A percentile compares a stretch with the other conserved stretches of the same genome.
These are phyloP conservation scores for Schizopora paradoxa DNA, from an alignment of 1,284 basidiomycete species.

Conservation along the genomic window DNA sequence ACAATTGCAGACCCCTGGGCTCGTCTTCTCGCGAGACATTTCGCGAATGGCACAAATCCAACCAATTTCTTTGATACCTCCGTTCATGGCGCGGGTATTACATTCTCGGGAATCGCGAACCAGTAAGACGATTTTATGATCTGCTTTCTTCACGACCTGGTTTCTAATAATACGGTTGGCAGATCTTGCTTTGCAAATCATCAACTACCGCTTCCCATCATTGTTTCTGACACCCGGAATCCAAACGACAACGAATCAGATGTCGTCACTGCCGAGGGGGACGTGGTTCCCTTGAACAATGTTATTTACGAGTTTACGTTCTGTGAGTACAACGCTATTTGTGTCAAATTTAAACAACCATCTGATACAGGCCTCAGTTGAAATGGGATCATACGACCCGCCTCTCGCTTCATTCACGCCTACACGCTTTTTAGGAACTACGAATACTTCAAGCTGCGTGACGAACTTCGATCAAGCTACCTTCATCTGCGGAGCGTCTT, in stretches of 20 bases:
- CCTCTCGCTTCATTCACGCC: constrained; percentile 39
- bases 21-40: constrained; percentile 34
- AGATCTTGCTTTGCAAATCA: constrained; percentile 31
- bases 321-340: constrained; percentile 29
- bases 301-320: constrained; percentile 41
- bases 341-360: background rate
- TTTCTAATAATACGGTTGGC: background rate
- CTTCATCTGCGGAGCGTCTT: constrained; percentile 38
- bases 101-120: constrained; percentile 31
- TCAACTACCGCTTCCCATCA: constrained; percentile 35
- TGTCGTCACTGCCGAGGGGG: constrained; percentile 16
- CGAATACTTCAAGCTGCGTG: constrained; percentile 37
- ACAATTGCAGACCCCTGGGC: constrained; percentile 34
- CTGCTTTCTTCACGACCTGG: background rate
- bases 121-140: constrained; percentile 26
- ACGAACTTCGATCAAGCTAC: constrained; percentile 45
- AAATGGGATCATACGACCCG: constrained; percentile 43
- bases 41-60: constrained; percentile 33
- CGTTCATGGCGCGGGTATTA: constrained; percentile 31
- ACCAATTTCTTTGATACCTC: constrained; percentile 29
- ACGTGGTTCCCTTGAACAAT: constrained; percentile 32
- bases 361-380: constrained; percentile 26
- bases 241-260: constrained; percentile 26
- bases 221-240: constrained; percentile 26
- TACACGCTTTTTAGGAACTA: constrained; percentile 39